A percentile compares a stretch with the other conserved stretches of the same genome.
These are phyloP conservation scores for Sporothrix dimorphospora DNA, from an alignment of 2,329 filamentous ascomycete species.

Conservation along the genomic window DNA sequence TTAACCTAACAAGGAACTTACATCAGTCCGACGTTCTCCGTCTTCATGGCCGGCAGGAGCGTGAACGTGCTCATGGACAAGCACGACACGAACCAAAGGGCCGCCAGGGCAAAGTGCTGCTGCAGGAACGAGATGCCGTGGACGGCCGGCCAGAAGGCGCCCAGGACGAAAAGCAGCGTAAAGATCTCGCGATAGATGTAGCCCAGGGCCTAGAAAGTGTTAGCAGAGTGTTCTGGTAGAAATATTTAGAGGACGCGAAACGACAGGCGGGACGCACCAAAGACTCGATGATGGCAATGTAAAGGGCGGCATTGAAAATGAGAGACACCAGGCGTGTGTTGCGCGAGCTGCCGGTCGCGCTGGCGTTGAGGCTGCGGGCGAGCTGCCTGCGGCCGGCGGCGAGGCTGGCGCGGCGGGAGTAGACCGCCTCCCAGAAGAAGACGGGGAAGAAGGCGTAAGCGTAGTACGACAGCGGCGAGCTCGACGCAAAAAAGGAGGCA, in stretches of 20 bases:
- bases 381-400: conserved; percentile 67
- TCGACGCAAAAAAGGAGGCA: conserved; percentile 76
- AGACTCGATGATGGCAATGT: conserved; percentile 75
- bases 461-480: conserved; percentile 84
- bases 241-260: too few species aligned
- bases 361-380: conserved; percentile 68
- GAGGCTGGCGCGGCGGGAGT: conserved; percentile 73
- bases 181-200: conserved; percentile 91
- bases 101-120: conserved; percentile 64
- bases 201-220: too few species aligned
- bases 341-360: conserved; percentile 46
- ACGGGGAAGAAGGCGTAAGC: conserved; percentile 90
- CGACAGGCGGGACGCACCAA: too few species aligned
- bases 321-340: conserved; percentile 54
- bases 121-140: conserved; percentile 75
- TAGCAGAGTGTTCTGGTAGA: too few species aligned
- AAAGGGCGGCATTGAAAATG: conserved; percentile 64
- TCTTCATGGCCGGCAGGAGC: conserved; percentile 81
- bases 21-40: conserved; percentile 76
- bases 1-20: conserved; percentile 47
- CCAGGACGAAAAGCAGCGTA: conserved; percentile 76
- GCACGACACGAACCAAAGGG: conserved; percentile 77
- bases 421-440: conserved; percentile 96
- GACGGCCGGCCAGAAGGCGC: conserved; percentile 74
- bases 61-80: conserved; percentile 88